These are phyloP conservation scores for Aurifilum marmelostoma DNA, from an alignment of 2,329 filamentous ascomycete species.

Conservation along the genomic window DNA sequence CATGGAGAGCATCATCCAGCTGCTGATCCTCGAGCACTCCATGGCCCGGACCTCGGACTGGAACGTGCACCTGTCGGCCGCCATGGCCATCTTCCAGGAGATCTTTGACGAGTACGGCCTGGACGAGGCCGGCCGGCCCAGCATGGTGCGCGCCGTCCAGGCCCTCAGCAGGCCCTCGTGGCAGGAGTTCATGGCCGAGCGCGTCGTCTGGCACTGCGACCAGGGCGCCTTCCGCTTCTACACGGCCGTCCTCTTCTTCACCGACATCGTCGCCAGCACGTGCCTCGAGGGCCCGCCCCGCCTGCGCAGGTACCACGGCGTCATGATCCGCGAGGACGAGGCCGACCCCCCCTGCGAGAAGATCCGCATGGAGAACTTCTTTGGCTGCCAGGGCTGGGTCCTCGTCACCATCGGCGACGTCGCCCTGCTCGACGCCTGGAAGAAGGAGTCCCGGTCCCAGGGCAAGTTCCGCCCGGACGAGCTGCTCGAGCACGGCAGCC, in stretches of 20 bases:
- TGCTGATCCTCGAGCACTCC: slow-evolving; percentile 56
- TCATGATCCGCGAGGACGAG: slow-evolving; percentile 42
- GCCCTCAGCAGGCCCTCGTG: slow-evolving; percentile 40
- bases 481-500: slow-evolving; percentile 24
- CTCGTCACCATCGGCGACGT: slow-evolving; percentile 56
- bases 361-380: slow-evolving; percentile 49
- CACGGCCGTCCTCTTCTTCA: slow-evolving; percentile 50
- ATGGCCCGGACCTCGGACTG: slow-evolving; percentile 51
- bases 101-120: slow-evolving; percentile 45
- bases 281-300: slow-evolving; percentile 47
- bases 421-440: slow-evolving; percentile 54
- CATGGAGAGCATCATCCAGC: slow-evolving; percentile 56
- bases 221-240: slow-evolving; percentile 54
- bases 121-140: slow-evolving; percentile 38
- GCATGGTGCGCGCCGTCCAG: slow-evolving; percentile 17
- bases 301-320: slow-evolving; percentile 46
- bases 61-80: slow-evolving; percentile 54
- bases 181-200: slow-evolving; percentile 35
- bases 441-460: slow-evolving; percentile 45
- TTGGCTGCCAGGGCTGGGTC: slow-evolving; percentile 59
- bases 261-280: slow-evolving; percentile 55
- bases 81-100: slow-evolving; percentile 53
- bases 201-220: slow-evolving; percentile 47
- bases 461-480: slow-evolving; percentile 45
- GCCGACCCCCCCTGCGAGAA: slow-evolving; percentile 38